Evolutionary conservation across 2,329 filamentous ascomycete genomes (phyloP).

Genomic region (Colletotrichum caudatum): DNA sequence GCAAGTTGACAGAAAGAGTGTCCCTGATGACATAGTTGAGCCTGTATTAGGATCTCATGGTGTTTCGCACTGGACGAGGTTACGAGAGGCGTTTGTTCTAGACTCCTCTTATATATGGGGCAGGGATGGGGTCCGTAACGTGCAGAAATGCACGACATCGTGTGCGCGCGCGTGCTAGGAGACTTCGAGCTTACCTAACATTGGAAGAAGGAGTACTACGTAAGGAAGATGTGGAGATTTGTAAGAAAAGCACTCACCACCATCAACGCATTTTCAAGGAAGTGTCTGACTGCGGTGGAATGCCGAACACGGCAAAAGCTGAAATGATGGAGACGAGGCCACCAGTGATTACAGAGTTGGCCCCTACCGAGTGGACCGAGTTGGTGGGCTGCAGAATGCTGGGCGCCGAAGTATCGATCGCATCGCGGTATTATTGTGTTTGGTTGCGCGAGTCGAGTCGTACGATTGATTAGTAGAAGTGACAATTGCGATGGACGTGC

Average conservation of each 20-base stretch:
- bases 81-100: slow-evolving; percentile 27
- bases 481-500: neutral
- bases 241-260: slow-evolving; percentile 13
- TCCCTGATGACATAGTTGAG: slow-evolving; percentile 38
- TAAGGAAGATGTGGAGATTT: slow-evolving; percentile 11
- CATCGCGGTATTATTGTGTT: neutral
- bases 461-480: neutral
- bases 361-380: neutral
- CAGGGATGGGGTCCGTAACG: slow-evolving; percentile 23
- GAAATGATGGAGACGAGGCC: slow-evolving; percentile 2
- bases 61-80: slow-evolving; percentile 23
- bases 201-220: neutral
- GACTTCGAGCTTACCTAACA: slow-evolving; percentile 1
- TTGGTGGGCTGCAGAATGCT: slow-evolving; percentile 11
- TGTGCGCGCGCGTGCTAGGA: slow-evolving; percentile 25
- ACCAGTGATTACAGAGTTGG: slow-evolving; percentile 10
- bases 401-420: neutral
- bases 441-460: slow-evolving; percentile 3
- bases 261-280: neutral
- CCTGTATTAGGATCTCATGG: slow-evolving; percentile 11
- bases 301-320: slow-evolving; percentile 1
- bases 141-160: slow-evolving; percentile 38
- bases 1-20: slow-evolving; percentile 36
- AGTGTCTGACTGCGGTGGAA: slow-evolving; percentile 9
- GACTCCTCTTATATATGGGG: slow-evolving; percentile 37